Conservation (phyloP, 352 stramenopile genomes). For the Pythium monospermum region DNA sequence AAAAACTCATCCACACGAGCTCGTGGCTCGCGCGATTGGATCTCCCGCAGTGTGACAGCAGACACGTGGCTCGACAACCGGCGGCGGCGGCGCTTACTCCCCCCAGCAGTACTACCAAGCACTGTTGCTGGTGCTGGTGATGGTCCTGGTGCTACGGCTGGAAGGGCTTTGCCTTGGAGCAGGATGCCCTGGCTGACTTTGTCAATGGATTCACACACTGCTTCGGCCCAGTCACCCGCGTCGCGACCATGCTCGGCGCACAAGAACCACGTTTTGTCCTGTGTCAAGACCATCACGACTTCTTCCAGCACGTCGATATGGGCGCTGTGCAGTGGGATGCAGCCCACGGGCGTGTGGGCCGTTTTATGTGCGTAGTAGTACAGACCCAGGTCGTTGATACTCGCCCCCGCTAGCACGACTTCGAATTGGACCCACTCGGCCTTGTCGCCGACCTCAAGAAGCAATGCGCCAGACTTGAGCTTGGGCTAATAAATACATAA, state of each 20-base stretch:
- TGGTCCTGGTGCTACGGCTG: not conserved
- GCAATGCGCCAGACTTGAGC: conserved; percentile 44
- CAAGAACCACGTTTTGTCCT: conserved; percentile 78
- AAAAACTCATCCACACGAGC: conserved; percentile 67
- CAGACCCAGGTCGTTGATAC: conserved; percentile 45
- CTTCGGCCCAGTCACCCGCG: conserved; percentile 57
- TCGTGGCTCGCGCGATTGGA: conserved; percentile 49
- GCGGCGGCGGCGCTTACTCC: conserved; percentile 22
- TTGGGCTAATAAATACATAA: conserved; percentile 36
- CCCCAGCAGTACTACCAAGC: no score
- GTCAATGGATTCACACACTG: conserved; percentile 57
- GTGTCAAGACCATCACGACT: conserved; percentile 70
- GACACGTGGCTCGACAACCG: conserved; percentile 43
- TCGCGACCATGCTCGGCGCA: conserved; percentile 54
- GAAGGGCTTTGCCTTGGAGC: conserved; percentile 12
- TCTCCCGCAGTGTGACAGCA: conserved; percentile 41
- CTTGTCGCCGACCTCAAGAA: conserved; percentile 48
- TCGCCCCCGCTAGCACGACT: conserved; percentile 55
- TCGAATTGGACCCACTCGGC: conserved; percentile 62
- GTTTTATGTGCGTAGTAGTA: conserved; percentile 59
- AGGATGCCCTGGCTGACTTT: conserved; percentile 23
- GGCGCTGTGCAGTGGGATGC: conserved; percentile 52
- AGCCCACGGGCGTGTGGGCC: conserved; percentile 36
- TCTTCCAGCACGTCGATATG: conserved; percentile 73
- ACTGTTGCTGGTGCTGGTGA: no score